phyloP scores from a whole-genome alignment of 345 rosid species.

The Nasturtium officinale region DNA sequence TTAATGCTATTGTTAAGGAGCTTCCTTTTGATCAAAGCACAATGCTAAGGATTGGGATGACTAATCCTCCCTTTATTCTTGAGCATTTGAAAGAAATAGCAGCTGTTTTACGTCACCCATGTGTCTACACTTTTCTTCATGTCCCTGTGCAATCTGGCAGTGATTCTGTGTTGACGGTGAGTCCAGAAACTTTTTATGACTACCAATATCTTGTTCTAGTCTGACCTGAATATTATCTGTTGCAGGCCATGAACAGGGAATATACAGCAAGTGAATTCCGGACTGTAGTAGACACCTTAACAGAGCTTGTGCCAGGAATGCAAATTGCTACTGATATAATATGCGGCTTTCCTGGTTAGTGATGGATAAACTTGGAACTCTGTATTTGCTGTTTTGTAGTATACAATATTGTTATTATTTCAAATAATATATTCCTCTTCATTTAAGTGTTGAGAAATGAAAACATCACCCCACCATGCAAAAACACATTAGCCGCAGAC shows the following conservation, averaged over 20 bases:
- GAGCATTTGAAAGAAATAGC: constrained; percentile 93
- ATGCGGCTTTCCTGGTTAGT: constrained; percentile 95
- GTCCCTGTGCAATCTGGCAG: constrained; percentile 97
- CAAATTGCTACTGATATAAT: constrained; percentile 97
- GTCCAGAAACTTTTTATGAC: constrained; percentile 34
- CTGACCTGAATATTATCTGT: constrained; percentile 22
- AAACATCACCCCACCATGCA: neutral
- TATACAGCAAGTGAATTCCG: constrained; percentile 76
- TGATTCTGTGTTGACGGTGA: constrained; percentile 74
- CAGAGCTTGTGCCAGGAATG: constrained; percentile 90
- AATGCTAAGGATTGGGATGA: constrained; percentile 96
- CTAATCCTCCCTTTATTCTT: constrained; percentile 94
- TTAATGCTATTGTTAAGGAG: constrained; percentile 79
- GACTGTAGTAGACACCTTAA: constrained; percentile 89
- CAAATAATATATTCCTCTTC: neutral
- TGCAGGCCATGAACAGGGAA: constrained; percentile 94
- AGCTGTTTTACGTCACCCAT: constrained; percentile 78
- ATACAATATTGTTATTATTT: neutral
- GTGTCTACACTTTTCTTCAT: constrained; percentile 92
- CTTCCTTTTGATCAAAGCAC: constrained; percentile 89
- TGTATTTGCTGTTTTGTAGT: neutral
- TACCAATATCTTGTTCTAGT: neutral
- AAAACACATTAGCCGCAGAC: neutral
- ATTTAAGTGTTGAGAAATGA: neutral
- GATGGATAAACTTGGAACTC: constrained; percentile 6